Evolutionary conservation across 208 protist species (phyloP), one percentile per base, ranked within the genome.

Genomic region (Wallacemonas sp.): DNA sequence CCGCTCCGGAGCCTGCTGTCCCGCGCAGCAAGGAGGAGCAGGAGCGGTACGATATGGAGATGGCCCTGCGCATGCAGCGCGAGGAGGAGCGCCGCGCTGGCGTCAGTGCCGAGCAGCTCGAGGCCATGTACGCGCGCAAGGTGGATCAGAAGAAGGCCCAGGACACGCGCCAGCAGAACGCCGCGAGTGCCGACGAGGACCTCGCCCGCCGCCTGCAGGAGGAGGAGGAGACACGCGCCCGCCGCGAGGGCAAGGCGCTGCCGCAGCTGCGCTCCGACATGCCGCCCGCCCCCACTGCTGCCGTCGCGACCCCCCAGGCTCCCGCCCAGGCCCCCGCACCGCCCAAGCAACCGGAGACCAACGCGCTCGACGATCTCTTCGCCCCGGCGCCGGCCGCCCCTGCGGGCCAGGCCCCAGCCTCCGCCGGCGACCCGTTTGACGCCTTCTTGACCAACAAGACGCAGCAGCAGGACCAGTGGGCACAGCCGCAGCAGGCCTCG

Each of bases 1-100:
- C 22, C 2, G 28, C 63, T 3, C 38, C 62, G 3, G 11, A 64
- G 12, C 41, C 70, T 23, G 57, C 69, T 25, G 57, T 67, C n/a
- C 72, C 78, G 10, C 76, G 76, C 48, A 83, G 80, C 7, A 81
- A 77, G 66, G 87, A 92, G 71, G 82, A 96, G 74, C 91, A 96
- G 71, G 91, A 96, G 77, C 81, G 76, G 31, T 82, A 80, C 57
- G 91, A 96, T 71, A 84, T 92, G 78, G 81, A 94, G 82, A 67
- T 93, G 63, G 91, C 91, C 25, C 61, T 90, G 67, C 78, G 84
- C 33, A 77, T 96, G 79, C 91, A 96, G 77, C 81, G 80, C 18
- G 87, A 96, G 41, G 91, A 96, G 74, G 91, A 96, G 69, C 84
- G 77, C 16, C 83, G 83, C 41, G 63, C 79, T 16, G 87, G 87